phyloP scores from a whole-genome alignment of 257 asterid species.

The Osmanthus fragrans region DNA sequence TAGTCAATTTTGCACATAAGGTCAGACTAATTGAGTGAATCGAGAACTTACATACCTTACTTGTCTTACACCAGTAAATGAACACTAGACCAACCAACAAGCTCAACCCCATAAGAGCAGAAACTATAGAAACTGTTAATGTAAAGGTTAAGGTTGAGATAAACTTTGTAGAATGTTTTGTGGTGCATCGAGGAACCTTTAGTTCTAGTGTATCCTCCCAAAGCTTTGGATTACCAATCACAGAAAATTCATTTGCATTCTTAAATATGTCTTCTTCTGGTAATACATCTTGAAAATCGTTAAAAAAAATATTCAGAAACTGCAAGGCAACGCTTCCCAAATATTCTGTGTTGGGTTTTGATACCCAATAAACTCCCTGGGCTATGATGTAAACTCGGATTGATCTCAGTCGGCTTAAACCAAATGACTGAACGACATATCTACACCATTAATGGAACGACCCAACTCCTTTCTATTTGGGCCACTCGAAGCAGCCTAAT shows the following conservation, averaged over 20 bases:
- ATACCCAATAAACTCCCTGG: too few species aligned
- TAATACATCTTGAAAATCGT: slow-evolving; percentile 21
- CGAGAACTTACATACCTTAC: too few species aligned
- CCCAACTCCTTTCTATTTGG: too few species aligned
- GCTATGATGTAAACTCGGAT: too few species aligned
- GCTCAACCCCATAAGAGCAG: slow-evolving; percentile 14
- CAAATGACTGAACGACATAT: too few species aligned
- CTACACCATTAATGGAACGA: too few species aligned
- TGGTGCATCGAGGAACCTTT: slow-evolving; percentile 27
- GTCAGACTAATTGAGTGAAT: too few species aligned
- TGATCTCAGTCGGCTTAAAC: too few species aligned
- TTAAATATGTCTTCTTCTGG: slow-evolving; percentile 28
- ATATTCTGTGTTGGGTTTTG: too few species aligned
- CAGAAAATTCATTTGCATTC: slow-evolving; percentile 25
- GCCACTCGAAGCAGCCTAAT: too few species aligned
- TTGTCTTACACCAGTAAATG: slow-evolving; percentile 1
- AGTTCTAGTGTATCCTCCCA: slow-evolving; percentile 29
- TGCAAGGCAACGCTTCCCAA: too few species aligned
- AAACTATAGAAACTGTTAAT: slow-evolving; percentile 15
- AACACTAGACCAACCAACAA: neutral
- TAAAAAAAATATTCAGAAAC: slow-evolving; percentile 28
- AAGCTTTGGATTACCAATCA: slow-evolving; percentile 23
- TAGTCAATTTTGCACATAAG: too few species aligned
- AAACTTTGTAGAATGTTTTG: neutral
- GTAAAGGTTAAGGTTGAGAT: slow-evolving; percentile 13